A percentile compares a stretch with the other conserved stretches of the same genome.
Conservation (phyloP, 306 rosid species). For the Gillenia trifoliata region DNA sequence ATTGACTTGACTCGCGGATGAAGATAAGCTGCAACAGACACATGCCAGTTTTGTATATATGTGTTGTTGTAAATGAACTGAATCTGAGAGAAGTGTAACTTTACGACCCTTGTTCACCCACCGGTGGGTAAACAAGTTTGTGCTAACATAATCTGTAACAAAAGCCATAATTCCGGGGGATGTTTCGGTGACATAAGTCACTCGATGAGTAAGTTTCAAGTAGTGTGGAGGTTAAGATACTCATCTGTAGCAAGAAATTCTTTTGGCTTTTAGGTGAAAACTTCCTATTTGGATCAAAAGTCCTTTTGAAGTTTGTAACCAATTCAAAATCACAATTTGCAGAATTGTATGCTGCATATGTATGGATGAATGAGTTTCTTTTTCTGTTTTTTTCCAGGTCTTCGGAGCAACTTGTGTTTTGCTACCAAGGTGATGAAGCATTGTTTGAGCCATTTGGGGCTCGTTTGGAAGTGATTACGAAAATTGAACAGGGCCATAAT, state of each 20-base stretch:
- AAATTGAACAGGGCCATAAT: background rate
- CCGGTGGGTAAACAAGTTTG: constrained; percentile 29
- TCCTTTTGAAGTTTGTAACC: constrained; percentile 1
- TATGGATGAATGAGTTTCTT: background rate
- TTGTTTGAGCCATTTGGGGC: background rate
- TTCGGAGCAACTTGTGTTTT: background rate
- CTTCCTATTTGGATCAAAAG: background rate
- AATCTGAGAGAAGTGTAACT: constrained; percentile 44
- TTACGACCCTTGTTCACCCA: constrained; percentile 32
- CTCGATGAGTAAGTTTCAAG: constrained; percentile 27
- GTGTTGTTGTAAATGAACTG: constrained; percentile 60
- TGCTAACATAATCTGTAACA: constrained; percentile 46
- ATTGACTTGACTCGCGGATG: constrained; percentile 90
- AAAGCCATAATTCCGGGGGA: constrained; percentile 2
- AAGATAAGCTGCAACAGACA: constrained; percentile 43
- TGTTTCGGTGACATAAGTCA: constrained; percentile 22
- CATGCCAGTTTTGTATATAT: constrained; percentile 62
- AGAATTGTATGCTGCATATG: background rate
- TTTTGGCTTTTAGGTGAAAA: constrained; percentile 8
- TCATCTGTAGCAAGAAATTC: constrained; percentile 33
- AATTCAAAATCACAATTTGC: constrained; percentile 4
- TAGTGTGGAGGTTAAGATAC: constrained; percentile 23
- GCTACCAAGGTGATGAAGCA: background rate
- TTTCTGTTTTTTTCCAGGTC: background rate
- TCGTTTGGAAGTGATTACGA: background rate